Conservation (phyloP, 2,329 filamentous ascomycete genomes). For the Botryotinia globosa region DNA sequence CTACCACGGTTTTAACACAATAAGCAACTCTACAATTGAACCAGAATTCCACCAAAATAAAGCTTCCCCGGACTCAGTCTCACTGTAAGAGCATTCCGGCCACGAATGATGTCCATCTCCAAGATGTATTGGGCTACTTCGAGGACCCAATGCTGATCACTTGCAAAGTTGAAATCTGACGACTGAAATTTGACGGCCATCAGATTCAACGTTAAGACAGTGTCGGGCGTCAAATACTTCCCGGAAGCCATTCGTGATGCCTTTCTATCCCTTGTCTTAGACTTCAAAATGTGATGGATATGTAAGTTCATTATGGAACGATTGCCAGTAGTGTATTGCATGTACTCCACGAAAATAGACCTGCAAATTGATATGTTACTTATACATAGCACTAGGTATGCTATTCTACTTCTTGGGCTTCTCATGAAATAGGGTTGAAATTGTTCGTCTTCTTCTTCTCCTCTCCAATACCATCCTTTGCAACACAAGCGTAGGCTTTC, state of each 20-base stretch:
- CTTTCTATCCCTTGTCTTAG: not conserved
- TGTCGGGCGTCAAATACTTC: not conserved
- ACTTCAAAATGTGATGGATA: not conserved
- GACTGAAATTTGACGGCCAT: not conserved
- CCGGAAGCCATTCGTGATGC: not conserved
- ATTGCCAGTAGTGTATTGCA: no score
- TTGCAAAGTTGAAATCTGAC: not conserved
- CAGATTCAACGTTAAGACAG: not conserved
- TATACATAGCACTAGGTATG: not conserved
- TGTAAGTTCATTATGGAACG: not conserved
- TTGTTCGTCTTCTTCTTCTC: not conserved
- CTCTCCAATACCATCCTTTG: not conserved
- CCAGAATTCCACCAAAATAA: not conserved
- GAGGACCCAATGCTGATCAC: not conserved
- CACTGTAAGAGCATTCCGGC: not conserved
- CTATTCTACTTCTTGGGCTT: not conserved
- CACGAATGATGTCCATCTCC: not conserved
- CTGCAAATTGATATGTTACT: not conserved
- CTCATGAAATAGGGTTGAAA: no score
- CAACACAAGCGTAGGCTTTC: not conserved
- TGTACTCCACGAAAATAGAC: not conserved
- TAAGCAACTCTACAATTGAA: not conserved
- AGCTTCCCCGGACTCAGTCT: not conserved
- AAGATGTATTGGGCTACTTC: not conserved
- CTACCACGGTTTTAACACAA: not conserved